Conservation (phyloP, 1,139 yeast species). For the Hanseniaspora uvarum region DNA sequence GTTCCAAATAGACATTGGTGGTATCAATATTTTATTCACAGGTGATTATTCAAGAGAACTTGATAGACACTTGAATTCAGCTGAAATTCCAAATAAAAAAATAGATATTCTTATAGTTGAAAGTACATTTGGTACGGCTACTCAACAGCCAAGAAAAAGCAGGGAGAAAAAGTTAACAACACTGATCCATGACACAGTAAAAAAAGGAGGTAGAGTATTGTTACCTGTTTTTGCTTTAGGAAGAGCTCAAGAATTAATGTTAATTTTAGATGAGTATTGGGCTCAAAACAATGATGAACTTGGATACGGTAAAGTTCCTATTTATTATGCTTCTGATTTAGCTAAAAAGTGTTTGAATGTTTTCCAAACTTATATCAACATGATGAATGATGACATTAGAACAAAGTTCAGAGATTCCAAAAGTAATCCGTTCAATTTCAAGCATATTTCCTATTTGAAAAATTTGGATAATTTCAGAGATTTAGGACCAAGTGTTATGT, state of each 20-base stretch:
- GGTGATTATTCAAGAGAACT: constrained; percentile 96
- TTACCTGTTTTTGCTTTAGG: constrained; percentile 95
- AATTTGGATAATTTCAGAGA: constrained; percentile 80
- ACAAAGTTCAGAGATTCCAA: constrained; percentile 65
- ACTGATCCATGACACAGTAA: constrained; percentile 70
- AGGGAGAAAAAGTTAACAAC: constrained; percentile 74
- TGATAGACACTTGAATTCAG: constrained; percentile 88
- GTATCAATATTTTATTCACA: constrained; percentile 76
- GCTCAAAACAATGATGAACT: constrained; percentile 61
- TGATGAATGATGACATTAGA: constrained; percentile 90
- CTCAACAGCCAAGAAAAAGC: constrained; percentile 81
- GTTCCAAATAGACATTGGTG: constrained; percentile 92
- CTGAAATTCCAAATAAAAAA: constrained; percentile 81
- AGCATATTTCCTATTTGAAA: constrained; percentile 69
- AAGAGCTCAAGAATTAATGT: constrained; percentile 83
- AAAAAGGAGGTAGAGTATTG: constrained; percentile 83
- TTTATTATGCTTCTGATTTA: constrained; percentile 82
- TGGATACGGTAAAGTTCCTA: constrained; percentile 59
- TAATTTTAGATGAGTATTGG: constrained; percentile 94
- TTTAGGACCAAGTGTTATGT: constrained; percentile 88
- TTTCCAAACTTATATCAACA: constrained; percentile 88
- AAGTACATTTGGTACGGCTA: constrained; percentile 95
- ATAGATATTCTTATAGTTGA: constrained; percentile 91
- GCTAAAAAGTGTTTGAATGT: constrained; percentile 97
- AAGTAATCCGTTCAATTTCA: constrained; percentile 81